These are phyloP conservation scores for Yamadazyma buinensis DNA, from an alignment of 1,139 yeast genomes.

Conservation along the genomic window DNA sequence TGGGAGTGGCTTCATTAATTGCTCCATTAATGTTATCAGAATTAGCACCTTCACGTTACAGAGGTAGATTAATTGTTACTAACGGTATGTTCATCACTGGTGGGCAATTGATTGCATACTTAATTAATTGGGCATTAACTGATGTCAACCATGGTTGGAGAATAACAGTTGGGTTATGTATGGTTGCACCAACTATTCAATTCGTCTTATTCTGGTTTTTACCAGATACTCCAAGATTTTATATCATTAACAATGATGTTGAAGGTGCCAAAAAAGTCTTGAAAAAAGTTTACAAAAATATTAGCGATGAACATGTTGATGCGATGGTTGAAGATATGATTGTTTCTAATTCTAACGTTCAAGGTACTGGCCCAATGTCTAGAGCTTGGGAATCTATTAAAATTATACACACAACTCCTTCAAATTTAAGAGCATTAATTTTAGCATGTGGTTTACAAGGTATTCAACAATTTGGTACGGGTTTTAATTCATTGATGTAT, in stretches of 20 bases:
- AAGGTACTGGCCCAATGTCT: conserved; percentile 51
- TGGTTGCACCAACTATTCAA: conserved; percentile 83
- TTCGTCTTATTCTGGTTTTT: conserved; percentile 73
- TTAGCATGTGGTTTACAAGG: conserved; percentile 93
- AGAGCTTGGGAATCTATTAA: conserved; percentile 62
- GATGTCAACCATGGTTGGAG: conserved; percentile 86
- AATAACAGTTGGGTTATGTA: conserved; percentile 81
- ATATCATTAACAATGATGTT: conserved; percentile 63
- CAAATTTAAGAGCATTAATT: conserved; percentile 81
- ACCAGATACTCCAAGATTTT: conserved; percentile 93
- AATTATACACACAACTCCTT: conserved; percentile 69
- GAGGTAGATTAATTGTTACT: conserved; percentile 77
- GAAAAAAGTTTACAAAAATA: conserved; percentile 51
- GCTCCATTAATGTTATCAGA: conserved; percentile 91
- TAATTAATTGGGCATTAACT: conserved; percentile 85
- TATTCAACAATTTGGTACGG: conserved; percentile 83
- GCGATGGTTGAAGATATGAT: conserved; percentile 59
- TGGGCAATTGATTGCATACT: conserved; percentile 89
- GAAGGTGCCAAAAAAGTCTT: conserved; percentile 68
- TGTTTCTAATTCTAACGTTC: conserved; percentile 55
- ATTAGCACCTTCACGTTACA: conserved; percentile 84
- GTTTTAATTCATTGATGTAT: conserved; percentile 93
- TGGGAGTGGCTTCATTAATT: conserved; percentile 87
- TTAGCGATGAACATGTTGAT: conserved; percentile 54
- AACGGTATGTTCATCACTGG: conserved; percentile 79